Evolutionary conservation across 768 basidiomycete species (phyloP).

Genomic region (Serendipita sp.): DNA sequence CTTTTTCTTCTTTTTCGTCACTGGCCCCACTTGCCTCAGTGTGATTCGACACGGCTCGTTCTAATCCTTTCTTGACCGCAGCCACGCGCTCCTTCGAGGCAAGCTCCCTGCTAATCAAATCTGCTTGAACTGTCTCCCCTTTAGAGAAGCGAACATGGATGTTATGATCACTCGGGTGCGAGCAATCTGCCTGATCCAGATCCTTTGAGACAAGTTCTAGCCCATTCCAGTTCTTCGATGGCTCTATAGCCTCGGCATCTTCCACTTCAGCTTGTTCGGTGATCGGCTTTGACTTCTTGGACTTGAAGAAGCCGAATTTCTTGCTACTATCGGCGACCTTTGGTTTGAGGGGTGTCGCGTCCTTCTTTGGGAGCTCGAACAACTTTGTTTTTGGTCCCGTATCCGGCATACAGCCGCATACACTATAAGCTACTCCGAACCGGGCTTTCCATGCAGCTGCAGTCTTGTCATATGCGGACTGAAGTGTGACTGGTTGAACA

Average conservation of each 20-base stretch:
- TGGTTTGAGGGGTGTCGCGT: not conserved
- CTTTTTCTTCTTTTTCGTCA: not conserved
- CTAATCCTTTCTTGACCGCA: not conserved
- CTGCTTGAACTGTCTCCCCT: not conserved
- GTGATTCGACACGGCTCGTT: not conserved
- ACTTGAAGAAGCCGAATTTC: not conserved
- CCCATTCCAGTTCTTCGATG: no score
- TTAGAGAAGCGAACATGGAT: not conserved
- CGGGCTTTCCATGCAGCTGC: not conserved
- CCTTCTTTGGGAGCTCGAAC: not conserved
- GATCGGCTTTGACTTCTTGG: not conserved
- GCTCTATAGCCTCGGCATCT: not conserved
- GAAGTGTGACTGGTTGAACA: not conserved
- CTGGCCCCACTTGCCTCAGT: not conserved
- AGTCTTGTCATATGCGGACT: not conserved
- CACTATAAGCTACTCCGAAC: not conserved
- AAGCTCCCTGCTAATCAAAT: not conserved
- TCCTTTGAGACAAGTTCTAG: not conserved
- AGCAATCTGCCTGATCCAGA: not conserved
- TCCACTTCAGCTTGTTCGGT: not conserved
- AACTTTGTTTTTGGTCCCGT: not conserved
- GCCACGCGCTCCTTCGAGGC: constrained; percentile 2
- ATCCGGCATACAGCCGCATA: constrained; percentile 5
- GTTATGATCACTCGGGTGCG: not conserved
- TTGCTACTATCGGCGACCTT: not conserved